Conservation (phyloP, 2,329 filamentous ascomycete species). For the Dactylellina leptospora region DNA sequence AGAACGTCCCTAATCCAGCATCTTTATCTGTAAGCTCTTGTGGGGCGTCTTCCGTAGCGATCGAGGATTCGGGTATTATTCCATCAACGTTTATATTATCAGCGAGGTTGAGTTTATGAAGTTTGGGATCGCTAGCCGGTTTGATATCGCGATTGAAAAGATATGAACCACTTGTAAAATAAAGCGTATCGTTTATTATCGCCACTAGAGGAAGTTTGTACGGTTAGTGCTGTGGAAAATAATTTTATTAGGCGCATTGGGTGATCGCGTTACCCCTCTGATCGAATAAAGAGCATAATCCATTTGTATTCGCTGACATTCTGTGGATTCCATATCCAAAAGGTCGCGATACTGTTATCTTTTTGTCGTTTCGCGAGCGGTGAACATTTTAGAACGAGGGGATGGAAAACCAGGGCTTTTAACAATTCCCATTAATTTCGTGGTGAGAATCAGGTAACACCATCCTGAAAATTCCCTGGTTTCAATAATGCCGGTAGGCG, state of each 20-base stretch:
- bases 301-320: neutral
- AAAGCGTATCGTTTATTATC: constrained; percentile 27
- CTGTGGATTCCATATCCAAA: too few species aligned
- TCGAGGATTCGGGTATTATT: constrained; percentile 7
- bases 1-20: constrained; percentile 16
- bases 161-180: constrained; percentile 22
- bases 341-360: too few species aligned
- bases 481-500: neutral
- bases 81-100: constrained; percentile 12
- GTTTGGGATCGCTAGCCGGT: constrained; percentile 10
- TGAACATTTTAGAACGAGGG: too few species aligned
- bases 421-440: too few species aligned
- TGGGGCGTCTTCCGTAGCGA: constrained; percentile 20
- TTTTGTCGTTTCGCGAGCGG: too few species aligned
- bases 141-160: constrained; percentile 9
- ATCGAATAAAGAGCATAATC: constrained; percentile 19
- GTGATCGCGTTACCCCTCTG: constrained; percentile 23
- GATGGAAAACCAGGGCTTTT: too few species aligned
- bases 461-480: neutral
- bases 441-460: too few species aligned
- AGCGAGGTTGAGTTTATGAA: constrained; percentile 16
- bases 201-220: constrained; percentile 1
- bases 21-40: constrained; percentile 17
- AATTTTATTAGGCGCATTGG: neutral
- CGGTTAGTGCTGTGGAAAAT: neutral